A percentile compares a stretch with the other conserved stretches of the same genome.
These are phyloP conservation scores for Gamarada debralockiae DNA, from an alignment of 495 filamentous ascomycete genomes.

Conservation along the genomic window DNA sequence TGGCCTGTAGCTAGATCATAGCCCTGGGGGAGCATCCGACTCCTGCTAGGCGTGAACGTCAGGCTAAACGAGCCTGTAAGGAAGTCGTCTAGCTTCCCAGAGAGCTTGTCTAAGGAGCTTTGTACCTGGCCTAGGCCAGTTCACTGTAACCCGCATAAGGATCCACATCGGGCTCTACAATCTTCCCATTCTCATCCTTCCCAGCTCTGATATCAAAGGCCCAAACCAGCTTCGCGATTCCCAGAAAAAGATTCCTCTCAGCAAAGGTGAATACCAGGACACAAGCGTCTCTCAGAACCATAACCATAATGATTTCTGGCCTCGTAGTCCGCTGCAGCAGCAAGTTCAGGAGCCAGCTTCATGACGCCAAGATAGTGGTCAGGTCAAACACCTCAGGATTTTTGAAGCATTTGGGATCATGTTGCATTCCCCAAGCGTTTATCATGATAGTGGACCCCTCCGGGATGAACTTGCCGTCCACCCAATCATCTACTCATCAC, in stretches of 20 bases:
- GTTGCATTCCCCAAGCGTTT: constrained; percentile 36
- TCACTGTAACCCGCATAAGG: too few species aligned
- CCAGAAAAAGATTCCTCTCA: constrained; percentile 45
- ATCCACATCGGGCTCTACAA: constrained; percentile 25
- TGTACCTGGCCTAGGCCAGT: too few species aligned
- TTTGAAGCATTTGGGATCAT: constrained; percentile 27
- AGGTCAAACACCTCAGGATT: constrained; percentile 39
- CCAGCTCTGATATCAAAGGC: constrained; percentile 40
- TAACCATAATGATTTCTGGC: constrained; percentile 43
- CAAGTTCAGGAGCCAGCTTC: constrained; percentile 31
- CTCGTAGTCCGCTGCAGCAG: constrained; percentile 25
- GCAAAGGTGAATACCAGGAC: constrained; percentile 54
- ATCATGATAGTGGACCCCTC: constrained; percentile 37
- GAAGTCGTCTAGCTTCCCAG: too few species aligned
- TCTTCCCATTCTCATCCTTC: constrained; percentile 23
- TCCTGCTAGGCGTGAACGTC: too few species aligned
- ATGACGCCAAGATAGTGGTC: constrained; percentile 32
- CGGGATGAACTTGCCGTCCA: constrained; percentile 39
- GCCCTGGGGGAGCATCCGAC: too few species aligned
- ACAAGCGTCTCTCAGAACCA: constrained; percentile 52
- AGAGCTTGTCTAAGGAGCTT: too few species aligned
- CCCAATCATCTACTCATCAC: constrained; percentile 30
- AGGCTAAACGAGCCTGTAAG: too few species aligned
- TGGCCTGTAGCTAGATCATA: too few species aligned
- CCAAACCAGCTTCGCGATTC: constrained; percentile 45